Percentiles rank a stretch among this genome's conserved stretches.
Conservation (phyloP, 768 basidiomycete genomes). For the Termitomyces sp. region DNA sequence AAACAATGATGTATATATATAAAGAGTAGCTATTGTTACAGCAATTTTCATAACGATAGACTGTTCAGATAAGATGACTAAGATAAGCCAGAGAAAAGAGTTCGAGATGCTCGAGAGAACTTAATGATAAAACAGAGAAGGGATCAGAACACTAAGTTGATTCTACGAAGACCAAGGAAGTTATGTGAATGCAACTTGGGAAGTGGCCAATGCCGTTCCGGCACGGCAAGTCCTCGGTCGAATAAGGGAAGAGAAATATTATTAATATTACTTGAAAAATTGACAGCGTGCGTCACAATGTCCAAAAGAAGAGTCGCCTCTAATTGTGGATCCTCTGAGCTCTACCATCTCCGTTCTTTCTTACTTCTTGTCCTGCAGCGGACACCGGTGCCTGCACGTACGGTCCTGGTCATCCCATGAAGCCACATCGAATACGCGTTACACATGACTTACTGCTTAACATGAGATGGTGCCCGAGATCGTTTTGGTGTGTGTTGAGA, state of each 20-base stretch:
- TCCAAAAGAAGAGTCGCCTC: constrained; percentile 69
- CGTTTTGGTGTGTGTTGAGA: constrained; percentile 55
- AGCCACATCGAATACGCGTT: constrained; percentile 92
- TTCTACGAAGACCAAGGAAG: too few relatives aligned
- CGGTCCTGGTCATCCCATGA: constrained; percentile 90
- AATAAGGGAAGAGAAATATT: neutral
- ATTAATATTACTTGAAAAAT: neutral
- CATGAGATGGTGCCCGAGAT: constrained; percentile 83
- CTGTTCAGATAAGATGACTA: too few relatives aligned
- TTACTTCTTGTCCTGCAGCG: constrained; percentile 29
- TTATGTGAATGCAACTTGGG: too few relatives aligned
- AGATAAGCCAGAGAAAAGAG: too few relatives aligned
- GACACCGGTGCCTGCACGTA: constrained; percentile 75
- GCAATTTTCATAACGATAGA: too few relatives aligned
- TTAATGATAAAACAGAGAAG: too few relatives aligned
- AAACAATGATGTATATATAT: too few relatives aligned
- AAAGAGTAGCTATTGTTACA: too few relatives aligned
- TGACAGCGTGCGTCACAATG: constrained; percentile 33
- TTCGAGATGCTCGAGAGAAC: too few relatives aligned
- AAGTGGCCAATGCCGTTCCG: too few relatives aligned
- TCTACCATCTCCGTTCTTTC: neutral
- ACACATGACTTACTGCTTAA: constrained; percentile 90
- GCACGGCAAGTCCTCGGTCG: neutral
- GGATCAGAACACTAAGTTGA: too few relatives aligned
- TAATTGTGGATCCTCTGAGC: constrained; percentile 44